Evolutionary conservation across 768 basidiomycete species (phyloP).

Genomic region (Arthromyces matolae): DNA sequence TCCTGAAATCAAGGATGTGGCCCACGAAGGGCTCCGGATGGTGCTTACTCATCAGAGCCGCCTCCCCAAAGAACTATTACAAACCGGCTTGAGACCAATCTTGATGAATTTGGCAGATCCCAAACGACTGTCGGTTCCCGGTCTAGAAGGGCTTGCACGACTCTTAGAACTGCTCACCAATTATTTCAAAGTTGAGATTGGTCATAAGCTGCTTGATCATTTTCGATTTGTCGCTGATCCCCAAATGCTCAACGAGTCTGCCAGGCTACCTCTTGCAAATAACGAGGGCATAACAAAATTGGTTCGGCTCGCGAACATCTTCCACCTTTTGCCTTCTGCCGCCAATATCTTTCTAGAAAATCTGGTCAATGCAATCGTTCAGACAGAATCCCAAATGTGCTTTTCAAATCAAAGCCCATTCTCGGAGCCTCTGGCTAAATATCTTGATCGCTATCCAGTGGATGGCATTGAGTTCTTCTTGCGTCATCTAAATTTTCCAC

Average conservation of each 20-base stretch:
- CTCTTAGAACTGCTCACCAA: conserved; percentile 92
- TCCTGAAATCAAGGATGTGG: conserved; percentile 89
- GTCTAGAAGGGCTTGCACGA: conserved; percentile 89
- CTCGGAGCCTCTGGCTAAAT: conserved; percentile 87
- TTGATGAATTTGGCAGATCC: conserved; percentile 97
- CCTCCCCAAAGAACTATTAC: conserved; percentile 90
- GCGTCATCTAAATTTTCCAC: conserved; percentile 69
- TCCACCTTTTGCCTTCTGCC: conserved; percentile 90
- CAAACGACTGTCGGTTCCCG: conserved; percentile 87
- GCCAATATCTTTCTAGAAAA: conserved; percentile 90
- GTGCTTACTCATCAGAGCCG: conserved; percentile 87
- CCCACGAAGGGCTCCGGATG: conserved; percentile 88
- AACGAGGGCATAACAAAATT: conserved; percentile 92
- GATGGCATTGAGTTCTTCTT: conserved; percentile 87
- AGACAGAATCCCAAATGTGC: conserved; percentile 88
- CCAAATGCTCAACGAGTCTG: conserved; percentile 74
- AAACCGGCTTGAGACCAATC: conserved; percentile 93
- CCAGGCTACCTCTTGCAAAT: conserved; percentile 75
- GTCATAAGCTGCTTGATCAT: conserved; percentile 94
- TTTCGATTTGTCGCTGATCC: conserved; percentile 91
- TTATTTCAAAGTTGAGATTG: conserved; percentile 99
- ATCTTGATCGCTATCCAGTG: conserved; percentile 83
- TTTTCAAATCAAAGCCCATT: conserved; percentile 89
- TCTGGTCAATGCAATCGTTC: conserved; percentile 84
- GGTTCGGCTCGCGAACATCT: conserved; percentile 93